Conservation (phyloP, 257 asterid genomes). For the Oldenlandia corymbosa region DNA sequence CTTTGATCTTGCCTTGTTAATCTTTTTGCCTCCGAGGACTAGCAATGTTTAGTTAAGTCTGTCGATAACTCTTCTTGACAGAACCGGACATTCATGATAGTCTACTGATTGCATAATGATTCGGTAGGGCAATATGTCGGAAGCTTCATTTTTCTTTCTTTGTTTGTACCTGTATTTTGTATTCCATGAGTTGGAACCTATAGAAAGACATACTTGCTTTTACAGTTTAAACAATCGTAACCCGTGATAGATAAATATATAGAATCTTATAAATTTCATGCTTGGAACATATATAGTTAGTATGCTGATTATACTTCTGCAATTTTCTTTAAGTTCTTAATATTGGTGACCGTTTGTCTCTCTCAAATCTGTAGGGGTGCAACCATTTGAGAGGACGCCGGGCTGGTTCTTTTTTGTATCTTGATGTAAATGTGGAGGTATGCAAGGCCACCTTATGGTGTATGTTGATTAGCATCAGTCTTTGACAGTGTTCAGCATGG, state of each 20-base stretch:
- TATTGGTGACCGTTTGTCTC: conserved; percentile 3
- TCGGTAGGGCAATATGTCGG: too few relatives aligned
- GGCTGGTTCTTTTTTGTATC: conserved; percentile 88
- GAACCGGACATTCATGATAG: neutral
- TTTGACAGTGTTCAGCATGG: too few relatives aligned
- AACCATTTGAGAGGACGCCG: conserved; percentile 86
- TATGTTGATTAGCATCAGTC: neutral
- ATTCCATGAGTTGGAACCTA: too few relatives aligned
- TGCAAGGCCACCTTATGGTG: neutral
- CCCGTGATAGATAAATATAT: too few relatives aligned
- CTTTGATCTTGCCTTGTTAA: neutral
- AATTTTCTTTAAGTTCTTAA: neutral
- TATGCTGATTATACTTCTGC: neutral
- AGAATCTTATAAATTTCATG: too few relatives aligned
- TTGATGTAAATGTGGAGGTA: conserved; percentile 89
- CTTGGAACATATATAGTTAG: neutral
- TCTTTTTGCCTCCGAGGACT: neutral
- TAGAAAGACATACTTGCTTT: too few relatives aligned
- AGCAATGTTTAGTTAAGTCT: neutral
- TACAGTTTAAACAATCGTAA: too few relatives aligned
- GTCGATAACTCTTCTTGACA: neutral
- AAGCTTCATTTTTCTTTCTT: too few relatives aligned
- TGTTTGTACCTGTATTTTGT: too few relatives aligned
- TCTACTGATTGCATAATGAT: too few relatives aligned
- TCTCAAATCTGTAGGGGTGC: conserved; percentile 61